Base-by-base conservation (phyloP, 2,329 filamentous ascomycete genomes). In the Cadophora luteo-olivacea region DNA sequence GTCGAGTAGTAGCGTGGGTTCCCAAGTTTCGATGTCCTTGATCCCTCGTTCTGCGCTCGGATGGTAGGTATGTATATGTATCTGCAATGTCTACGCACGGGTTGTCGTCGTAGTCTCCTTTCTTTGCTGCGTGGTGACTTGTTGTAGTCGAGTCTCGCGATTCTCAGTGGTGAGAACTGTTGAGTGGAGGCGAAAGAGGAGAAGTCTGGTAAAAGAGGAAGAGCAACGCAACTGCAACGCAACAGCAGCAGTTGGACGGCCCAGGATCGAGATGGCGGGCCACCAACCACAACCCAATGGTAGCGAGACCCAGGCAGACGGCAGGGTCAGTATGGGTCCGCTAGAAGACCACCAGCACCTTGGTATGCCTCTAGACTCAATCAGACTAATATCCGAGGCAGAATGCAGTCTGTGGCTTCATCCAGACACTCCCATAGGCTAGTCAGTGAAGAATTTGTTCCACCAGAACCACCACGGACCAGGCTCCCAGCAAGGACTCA, bases 1-100 rank as follows among this genome's bases (percentile, higher is more conserved):
- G 32, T 67, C 65, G 25, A 67, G 60, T 64, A 48, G 65, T 55
- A 54, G 36, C 29, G 61, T 64, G 9, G 24, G 32, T 49, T 32
- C 38, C 58, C 38, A 48, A 33, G 22, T 61, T 49, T 61, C 38
- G 38, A 19, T 61, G 49, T 49, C 25, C 45, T 49, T 49, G 24
- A 9, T 49, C 58, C 45, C 58, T 61, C 38, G 58, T 48, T 61
- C 16, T 48, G 29, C 58, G 58, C 58, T 33, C 58, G 38, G 58
- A 33, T 49, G 41, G 51, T 54, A n/a, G n/a, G 16, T 48, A 48
- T 48, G 16, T 48, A 11, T 32, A 16, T 54, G 16, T 54, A 33
- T 54, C 49, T 29, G 54, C 32, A 58, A 58, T 38, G 8, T 41
- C 8, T 14, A 38, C 6, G 33, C 33, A 41, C 55, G 36, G 55